Evolutionary conservation across 345 rosid genomes (phyloP).

Genomic region (Heritiera littoralis): DNA sequence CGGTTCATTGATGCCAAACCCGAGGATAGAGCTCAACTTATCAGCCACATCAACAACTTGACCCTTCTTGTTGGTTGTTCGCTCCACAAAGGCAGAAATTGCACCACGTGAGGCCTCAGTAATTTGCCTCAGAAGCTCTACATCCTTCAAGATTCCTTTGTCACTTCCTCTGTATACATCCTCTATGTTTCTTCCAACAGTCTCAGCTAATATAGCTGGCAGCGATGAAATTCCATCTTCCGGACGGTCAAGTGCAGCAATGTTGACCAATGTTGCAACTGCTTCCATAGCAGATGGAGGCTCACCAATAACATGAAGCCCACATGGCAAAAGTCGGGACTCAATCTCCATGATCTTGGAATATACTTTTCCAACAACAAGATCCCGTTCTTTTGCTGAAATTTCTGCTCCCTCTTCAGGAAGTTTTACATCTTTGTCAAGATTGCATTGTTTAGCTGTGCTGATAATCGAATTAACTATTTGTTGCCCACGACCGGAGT

Average conservation of each 20-base stretch:
- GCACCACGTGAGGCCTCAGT: constrained; percentile 96
- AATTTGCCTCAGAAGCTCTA: constrained; percentile 93
- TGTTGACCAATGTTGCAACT: constrained; percentile 90
- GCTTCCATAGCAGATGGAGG: constrained; percentile 99
- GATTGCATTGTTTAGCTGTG: constrained; percentile 96
- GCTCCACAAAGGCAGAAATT: constrained; percentile 70
- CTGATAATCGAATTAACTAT: constrained; percentile 93
- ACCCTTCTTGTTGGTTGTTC: constrained; percentile 80
- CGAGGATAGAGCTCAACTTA: constrained; percentile 76
- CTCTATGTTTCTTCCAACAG: constrained; percentile 81
- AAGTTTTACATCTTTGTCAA: constrained; percentile 86
- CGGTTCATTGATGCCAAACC: constrained; percentile 95
- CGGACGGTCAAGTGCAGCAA: constrained; percentile 89
- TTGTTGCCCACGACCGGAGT: constrained; percentile 86
- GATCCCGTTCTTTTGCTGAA: constrained; percentile 73
- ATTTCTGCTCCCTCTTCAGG: constrained; percentile 82
- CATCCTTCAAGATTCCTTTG: constrained; percentile 87
- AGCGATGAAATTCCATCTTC: constrained; percentile 76
- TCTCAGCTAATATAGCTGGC: constrained; percentile 77
- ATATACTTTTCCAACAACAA: constrained; percentile 92
- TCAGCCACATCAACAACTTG: constrained; percentile 83
- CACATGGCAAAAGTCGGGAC: constrained; percentile 92
- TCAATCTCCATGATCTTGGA: constrained; percentile 99
- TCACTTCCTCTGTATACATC: constrained; percentile 84
- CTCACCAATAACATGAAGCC: constrained; percentile 96